Percentiles rank a stretch among this genome's conserved stretches.
Conservation (phyloP, 805 yeast genomes). For the Kluyveromyces lactis region DNA sequence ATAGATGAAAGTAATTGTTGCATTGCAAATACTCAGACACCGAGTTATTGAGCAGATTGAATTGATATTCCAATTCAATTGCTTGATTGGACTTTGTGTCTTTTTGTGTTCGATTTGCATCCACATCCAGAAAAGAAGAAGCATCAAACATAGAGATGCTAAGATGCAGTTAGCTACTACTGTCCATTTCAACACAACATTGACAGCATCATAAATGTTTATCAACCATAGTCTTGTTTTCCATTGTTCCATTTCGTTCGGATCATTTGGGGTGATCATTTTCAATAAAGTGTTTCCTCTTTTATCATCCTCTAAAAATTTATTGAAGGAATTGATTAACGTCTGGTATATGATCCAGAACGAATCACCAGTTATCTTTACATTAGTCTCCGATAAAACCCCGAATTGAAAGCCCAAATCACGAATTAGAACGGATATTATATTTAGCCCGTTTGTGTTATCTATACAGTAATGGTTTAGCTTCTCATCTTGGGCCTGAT, state of each 20-base stretch:
- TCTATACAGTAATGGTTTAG: slow-evolving; percentile 15
- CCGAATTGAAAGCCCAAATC: slow-evolving; percentile 27
- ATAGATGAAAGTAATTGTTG: not conserved
- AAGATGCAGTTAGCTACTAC: slow-evolving; percentile 3
- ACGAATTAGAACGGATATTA: slow-evolving; percentile 18
- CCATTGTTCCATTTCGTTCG: slow-evolving; percentile 1
- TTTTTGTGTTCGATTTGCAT: not conserved
- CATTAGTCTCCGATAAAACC: slow-evolving; percentile 15
- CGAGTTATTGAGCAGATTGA: not conserved
- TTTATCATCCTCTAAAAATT: slow-evolving; percentile 13
- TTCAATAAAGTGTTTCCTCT: slow-evolving; percentile 15
- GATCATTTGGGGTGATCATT: slow-evolving; percentile 6
- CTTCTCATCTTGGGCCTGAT: slow-evolving; percentile 3
- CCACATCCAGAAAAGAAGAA: slow-evolving; percentile 3
- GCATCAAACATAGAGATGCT: slow-evolving; percentile 1
- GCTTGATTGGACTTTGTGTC: not conserved
- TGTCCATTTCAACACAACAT: slow-evolving; percentile 1
- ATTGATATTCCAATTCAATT: not conserved
- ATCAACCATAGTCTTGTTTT: slow-evolving; percentile 2
- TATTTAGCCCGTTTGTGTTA: slow-evolving; percentile 21
- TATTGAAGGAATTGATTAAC: slow-evolving; percentile 14
- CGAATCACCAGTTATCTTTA: slow-evolving; percentile 19
- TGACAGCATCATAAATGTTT: not conserved
- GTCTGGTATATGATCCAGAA: slow-evolving; percentile 19
- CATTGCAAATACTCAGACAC: not conserved